Percentiles rank a stretch among this genome's conserved stretches.
phyloP scores from a whole-genome alignment of 208 protist species.

The Phytomonas francai region DNA sequence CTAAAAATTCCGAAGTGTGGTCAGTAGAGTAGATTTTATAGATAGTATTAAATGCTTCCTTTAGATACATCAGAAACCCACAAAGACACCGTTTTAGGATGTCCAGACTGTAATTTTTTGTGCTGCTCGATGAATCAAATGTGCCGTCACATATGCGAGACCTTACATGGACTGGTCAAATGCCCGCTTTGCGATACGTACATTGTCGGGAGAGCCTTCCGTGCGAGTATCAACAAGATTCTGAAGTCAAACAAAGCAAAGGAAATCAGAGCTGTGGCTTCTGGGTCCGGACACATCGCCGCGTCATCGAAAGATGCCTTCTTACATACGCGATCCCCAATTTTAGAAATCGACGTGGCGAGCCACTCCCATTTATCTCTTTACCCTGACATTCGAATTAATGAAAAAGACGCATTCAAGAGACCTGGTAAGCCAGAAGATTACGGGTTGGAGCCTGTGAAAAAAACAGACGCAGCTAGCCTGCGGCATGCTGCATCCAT shows the following conservation, averaged over 20 bases:
- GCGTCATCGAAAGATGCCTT: slow-evolving; percentile 3
- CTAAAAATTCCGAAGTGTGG: neutral
- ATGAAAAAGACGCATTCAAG: slow-evolving; percentile 21
- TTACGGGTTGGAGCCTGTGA: slow-evolving; percentile 12
- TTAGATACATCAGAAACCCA: neutral
- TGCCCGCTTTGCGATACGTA: slow-evolving; percentile 28
- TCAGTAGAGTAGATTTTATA: neutral
- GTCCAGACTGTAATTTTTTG: slow-evolving; percentile 23
- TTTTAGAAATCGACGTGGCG: slow-evolving; percentile 11
- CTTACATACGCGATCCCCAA: neutral
- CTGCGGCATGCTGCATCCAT: neutral
- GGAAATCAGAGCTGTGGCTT: slow-evolving; percentile 1
- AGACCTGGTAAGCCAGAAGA: slow-evolving; percentile 11
- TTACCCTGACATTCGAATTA: slow-evolving; percentile 16
- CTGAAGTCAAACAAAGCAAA: slow-evolving; percentile 13
- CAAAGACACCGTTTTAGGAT: slow-evolving; percentile 14
- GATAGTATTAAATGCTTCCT: neutral
- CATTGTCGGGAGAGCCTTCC: slow-evolving; percentile 31
- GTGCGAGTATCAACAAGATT: slow-evolving; percentile 20
- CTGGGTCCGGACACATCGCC: neutral
- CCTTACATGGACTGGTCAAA: slow-evolving; percentile 20
- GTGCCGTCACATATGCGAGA: slow-evolving; percentile 25
- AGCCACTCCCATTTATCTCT: slow-evolving; percentile 13
- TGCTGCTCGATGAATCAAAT: slow-evolving; percentile 26
- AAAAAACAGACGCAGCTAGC: neutral